phyloP scores from a whole-genome alignment of 2,329 filamentous ascomycete genomes.

The Diplodia mutila region DNA sequence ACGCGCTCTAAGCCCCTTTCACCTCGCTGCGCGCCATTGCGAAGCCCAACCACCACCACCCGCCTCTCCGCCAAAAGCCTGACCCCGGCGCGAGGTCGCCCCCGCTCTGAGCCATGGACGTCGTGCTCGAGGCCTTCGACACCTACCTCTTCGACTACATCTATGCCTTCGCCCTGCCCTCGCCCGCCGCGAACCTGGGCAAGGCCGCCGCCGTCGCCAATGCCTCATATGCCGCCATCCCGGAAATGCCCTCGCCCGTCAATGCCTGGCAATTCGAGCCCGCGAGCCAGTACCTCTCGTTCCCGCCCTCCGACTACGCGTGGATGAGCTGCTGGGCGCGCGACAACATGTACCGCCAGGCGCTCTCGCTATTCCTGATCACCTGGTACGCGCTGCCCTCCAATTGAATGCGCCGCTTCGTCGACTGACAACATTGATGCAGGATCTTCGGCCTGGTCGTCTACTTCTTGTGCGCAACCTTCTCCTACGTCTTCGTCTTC shows the following conservation, averaged over 20 bases:
- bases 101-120: constrained; percentile 71
- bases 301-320: constrained; percentile 74
- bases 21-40: neutral
- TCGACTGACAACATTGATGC: constrained; percentile 13
- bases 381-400: constrained; percentile 67
- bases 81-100: neutral
- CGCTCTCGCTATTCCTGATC: constrained; percentile 76
- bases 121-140: constrained; percentile 85
- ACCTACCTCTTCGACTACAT: constrained; percentile 78
- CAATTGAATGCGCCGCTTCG: neutral
- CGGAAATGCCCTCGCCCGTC: constrained; percentile 45
- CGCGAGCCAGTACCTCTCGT: constrained; percentile 68
- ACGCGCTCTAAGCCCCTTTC: constrained; percentile 10
- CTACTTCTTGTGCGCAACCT: constrained; percentile 81
- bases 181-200: constrained; percentile 46
- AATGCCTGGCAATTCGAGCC: constrained; percentile 69
- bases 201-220: constrained; percentile 47
- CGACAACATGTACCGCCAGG: constrained; percentile 77
- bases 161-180: constrained; percentile 74
- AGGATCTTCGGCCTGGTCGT: constrained; percentile 85
- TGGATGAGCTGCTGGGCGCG: constrained; percentile 78
- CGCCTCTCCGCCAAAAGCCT: neutral
- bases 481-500: constrained; percentile 88
- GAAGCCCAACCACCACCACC: neutral
- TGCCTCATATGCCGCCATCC: constrained; percentile 56